Percentiles rank a stretch among this genome's conserved stretches.
Conservation (phyloP, 169 alveolate species). For the Prorocentrum cordatum region DNA sequence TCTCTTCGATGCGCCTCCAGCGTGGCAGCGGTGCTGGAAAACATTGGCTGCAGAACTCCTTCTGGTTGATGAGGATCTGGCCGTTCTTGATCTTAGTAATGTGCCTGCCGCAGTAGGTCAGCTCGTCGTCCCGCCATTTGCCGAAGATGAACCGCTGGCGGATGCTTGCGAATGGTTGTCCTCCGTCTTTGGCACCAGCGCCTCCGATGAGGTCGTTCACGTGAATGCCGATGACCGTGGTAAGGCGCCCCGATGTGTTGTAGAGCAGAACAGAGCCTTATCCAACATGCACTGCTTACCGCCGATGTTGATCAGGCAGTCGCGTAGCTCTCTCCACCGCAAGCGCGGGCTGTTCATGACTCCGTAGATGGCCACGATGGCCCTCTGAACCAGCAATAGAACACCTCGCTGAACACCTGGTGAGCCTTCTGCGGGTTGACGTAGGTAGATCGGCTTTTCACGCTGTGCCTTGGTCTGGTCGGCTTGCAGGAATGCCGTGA, state of each 20-base stretch:
- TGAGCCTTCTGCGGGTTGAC: conserved; percentile 7
- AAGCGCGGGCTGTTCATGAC: background rate
- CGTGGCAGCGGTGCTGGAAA: background rate
- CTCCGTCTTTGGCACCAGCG: background rate
- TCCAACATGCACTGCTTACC: background rate
- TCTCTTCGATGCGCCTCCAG: background rate
- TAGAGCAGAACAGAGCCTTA: background rate
- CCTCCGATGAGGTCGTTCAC: conserved; percentile 6
- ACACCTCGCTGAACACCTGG: background rate
- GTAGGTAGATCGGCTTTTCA: background rate
- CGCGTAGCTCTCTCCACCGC: background rate
- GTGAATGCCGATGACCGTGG: background rate
- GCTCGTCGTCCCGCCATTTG: background rate
- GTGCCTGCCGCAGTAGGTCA: conserved; percentile 12
- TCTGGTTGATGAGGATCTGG: background rate
- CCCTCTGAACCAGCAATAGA: background rate
- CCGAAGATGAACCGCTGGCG: background rate
- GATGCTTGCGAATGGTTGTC: background rate
- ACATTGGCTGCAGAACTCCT: too few species aligned
- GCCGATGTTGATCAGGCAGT: background rate
- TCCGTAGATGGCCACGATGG: background rate
- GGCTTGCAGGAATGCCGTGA: conserved; percentile 2
- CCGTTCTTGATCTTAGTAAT: background rate
- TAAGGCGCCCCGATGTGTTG: background rate
- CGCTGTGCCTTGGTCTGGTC: background rate